Evolutionary conservation across 768 basidiomycete genomes (phyloP), one percentile per base, ranked within the genome.

Genomic region (Leccinum pellstonianum): DNA sequence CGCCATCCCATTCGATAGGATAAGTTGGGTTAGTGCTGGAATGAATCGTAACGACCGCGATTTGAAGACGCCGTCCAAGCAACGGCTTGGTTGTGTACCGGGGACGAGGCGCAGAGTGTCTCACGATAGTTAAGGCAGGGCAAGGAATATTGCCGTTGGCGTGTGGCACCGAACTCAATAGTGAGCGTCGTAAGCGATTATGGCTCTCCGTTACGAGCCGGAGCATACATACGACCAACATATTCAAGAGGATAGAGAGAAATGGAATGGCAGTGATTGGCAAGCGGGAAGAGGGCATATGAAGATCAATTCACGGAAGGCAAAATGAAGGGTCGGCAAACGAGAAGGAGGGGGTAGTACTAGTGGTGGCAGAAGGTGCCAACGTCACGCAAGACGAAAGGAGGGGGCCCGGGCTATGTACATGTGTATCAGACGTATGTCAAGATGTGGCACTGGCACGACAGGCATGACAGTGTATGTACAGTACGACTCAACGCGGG

Each of bases 241-340:
- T 60, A 21, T 21, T n/a, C 25, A 63, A 41, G 56, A 64, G 63
- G 50, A 37, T 46, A 38, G 17, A 65, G 38, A 47, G 27, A 43
- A 61, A 65, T 52, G 62, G 35, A 60, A 11, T 11, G 11, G 17
- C 17, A 35, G 21, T 51, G 54, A 3, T 10, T 29, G 9, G 48
- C n/a, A 33, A 33, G 4, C 17, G 15, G 15, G 19, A 53, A 51
- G 25, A 50, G n/a, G 17, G 4, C 14, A 33, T n/a, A 19, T 52
- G 33, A 35, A 11, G 3, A 23, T 4, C 19, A 15, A 11, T 58
- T 33, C 2, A 48, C 31, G 3, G 25, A 23, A 35, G 38, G 1
- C 29, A 33, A 48, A 63, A 63, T 63, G 58, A 52, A 63, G 53
- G 7, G 17, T 63, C 62, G 62, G 62, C 62, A 58, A 55, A 33